phyloP scores from a whole-genome alignment of 2,329 filamentous ascomycete species.

The Cladosporium sp. region DNA sequence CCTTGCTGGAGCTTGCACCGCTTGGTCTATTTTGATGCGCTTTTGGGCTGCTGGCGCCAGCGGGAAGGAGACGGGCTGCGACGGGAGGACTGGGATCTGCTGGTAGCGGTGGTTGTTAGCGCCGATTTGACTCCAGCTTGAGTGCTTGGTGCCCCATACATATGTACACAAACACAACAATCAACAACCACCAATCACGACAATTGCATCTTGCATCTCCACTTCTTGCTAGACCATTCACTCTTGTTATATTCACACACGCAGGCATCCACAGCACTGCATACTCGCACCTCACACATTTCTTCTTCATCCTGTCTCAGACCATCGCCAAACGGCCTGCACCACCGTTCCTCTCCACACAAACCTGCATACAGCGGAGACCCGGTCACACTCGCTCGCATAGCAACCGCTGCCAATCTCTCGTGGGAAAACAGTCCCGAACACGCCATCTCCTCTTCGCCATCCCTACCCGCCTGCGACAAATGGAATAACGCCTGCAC shows the following conservation, averaged over 20 bases:
- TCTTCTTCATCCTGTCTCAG: conserved; percentile 10
- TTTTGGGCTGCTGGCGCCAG: neutral
- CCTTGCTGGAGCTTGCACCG: neutral
- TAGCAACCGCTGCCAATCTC: conserved; percentile 17
- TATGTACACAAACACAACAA: neutral
- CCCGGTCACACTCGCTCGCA: conserved; percentile 5
- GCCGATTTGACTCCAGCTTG: neutral
- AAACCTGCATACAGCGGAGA: conserved; percentile 13
- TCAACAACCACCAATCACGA: conserved; percentile 11
- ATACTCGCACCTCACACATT: neutral
- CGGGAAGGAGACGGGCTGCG: neutral
- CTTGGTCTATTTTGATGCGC: neutral
- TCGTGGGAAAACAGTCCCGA: conserved; percentile 2
- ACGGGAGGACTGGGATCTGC: neutral
- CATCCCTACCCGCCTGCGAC: conserved; percentile 9
- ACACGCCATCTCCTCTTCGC: neutral
- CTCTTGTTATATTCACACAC: neutral
- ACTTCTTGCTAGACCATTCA: neutral
- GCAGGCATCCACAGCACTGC: conserved; percentile 4
- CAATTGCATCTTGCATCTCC: neutral
- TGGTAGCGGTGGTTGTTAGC: conserved; percentile 1
- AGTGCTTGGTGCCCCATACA: neutral
- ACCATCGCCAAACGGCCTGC: conserved; percentile 11
- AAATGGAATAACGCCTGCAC: conserved; percentile 14
- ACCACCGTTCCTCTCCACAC: conserved; percentile 1